A percentile compares a stretch with the other conserved stretches of the same genome.
These are phyloP conservation scores for Vigna mungo DNA, from an alignment of 306 rosid species.

Conservation along the genomic window DNA sequence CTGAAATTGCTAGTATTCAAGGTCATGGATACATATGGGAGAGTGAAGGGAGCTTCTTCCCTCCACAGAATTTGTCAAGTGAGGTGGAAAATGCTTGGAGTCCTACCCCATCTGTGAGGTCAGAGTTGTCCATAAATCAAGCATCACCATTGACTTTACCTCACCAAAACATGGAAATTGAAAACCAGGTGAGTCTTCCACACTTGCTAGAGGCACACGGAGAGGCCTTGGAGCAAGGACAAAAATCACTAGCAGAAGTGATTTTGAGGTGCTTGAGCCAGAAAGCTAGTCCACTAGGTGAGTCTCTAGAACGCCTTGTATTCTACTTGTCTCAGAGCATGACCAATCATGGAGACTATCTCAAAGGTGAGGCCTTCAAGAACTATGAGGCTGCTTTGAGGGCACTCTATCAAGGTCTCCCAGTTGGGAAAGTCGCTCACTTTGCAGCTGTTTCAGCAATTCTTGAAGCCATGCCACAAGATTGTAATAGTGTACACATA, in stretches of 20 bases:
- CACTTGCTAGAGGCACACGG: conserved; percentile 62
- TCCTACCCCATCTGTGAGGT: conserved; percentile 54
- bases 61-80: conserved; percentile 37
- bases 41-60: conserved; percentile 57
- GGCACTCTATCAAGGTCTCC: conserved; percentile 56
- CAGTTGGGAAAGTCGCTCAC: conserved; percentile 61
- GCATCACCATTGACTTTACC: conserved; percentile 50
- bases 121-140: conserved; percentile 54
- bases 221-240: conserved; percentile 57
- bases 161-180: conserved; percentile 53
- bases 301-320: conserved; percentile 59
- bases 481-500: conserved; percentile 56
- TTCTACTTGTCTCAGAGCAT: conserved; percentile 54
- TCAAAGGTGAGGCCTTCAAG: conserved; percentile 60
- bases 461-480: conserved; percentile 56
- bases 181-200: conserved; percentile 49
- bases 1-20: conserved; percentile 21
- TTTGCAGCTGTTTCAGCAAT: conserved; percentile 61
- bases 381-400: conserved; percentile 47
- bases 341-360: conserved; percentile 43
- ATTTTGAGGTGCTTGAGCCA: conserved; percentile 55
- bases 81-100: conserved; percentile 51
- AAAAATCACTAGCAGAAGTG: conserved; percentile 50
- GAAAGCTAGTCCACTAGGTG: conserved; percentile 59
- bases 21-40: conserved; percentile 26